Evolutionary conservation across 331 rosid species (phyloP).

Genomic region (Quercus tomentella): DNA sequence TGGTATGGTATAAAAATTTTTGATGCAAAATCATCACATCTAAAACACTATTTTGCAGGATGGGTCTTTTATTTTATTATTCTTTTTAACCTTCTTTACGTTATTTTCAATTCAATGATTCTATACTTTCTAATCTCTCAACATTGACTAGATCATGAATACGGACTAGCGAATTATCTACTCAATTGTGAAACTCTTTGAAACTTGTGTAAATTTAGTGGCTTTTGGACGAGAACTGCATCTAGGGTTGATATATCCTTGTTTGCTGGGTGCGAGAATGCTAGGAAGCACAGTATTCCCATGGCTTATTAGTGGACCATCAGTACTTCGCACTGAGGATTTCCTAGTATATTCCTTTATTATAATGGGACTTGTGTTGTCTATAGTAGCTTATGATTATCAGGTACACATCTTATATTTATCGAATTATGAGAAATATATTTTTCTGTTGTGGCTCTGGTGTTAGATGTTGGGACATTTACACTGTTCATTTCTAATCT

Average conservation of each 20-base stretch:
- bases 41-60: not conserved
- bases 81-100: conserved; percentile 3
- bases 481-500: conserved; percentile 19
- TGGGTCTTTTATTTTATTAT: not conserved
- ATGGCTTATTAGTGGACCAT: conserved; percentile 70
- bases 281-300: conserved; percentile 86
- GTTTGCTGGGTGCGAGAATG: conserved; percentile 84
- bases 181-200: not conserved
- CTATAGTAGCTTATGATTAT: conserved; percentile 75
- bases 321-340: conserved; percentile 72
- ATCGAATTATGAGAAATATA: conserved; percentile 5
- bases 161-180: not conserved
- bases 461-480: conserved; percentile 17
- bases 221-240: conserved; percentile 95
- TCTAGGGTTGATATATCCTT: conserved; percentile 77
- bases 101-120: conserved; percentile 3
- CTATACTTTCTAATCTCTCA: not conserved
- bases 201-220: conserved; percentile 39
- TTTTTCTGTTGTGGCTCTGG: conserved; percentile 10
- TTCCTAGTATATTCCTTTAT: conserved; percentile 57
- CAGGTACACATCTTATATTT: conserved; percentile 48
- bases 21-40: not conserved
- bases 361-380: conserved; percentile 54
- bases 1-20: conserved; percentile 54
- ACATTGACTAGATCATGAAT: not conserved